Percentiles rank a stretch among this genome's conserved stretches.
These are phyloP conservation scores for Boletus vinaceobasis DNA, from an alignment of 768 basidiomycete genomes.

Conservation along the genomic window DNA sequence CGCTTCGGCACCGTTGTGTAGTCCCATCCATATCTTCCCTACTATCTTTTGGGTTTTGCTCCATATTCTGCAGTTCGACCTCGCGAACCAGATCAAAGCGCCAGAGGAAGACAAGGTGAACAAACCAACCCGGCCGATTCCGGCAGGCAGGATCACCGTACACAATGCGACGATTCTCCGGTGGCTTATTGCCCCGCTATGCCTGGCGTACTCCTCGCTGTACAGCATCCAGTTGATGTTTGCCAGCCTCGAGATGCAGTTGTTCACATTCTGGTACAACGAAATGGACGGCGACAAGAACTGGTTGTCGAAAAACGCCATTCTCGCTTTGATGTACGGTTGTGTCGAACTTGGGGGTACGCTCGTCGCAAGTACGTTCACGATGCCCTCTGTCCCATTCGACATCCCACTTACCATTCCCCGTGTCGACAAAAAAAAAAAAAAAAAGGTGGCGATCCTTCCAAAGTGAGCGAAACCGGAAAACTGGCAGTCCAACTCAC, in stretches of 20 bases:
- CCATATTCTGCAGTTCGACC: conserved; percentile 42
- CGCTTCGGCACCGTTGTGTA: conserved; percentile 32
- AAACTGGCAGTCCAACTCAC: conserved; percentile 35
- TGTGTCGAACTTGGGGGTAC: conserved; percentile 38
- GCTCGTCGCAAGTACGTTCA: conserved; percentile 33
- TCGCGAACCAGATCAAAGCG: conserved; percentile 43
- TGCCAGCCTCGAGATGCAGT: conserved; percentile 34
- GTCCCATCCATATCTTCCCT: conserved; percentile 18
- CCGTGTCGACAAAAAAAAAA: too few relatives aligned
- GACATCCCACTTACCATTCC: neutral
- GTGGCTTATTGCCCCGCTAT: conserved; percentile 34
- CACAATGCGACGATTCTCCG: conserved; percentile 34
- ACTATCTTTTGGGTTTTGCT: conserved; percentile 43
- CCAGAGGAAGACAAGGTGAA: conserved; percentile 43
- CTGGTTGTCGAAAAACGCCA: conserved; percentile 37
- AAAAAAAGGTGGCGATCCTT: conserved; percentile 21
- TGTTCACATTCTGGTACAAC: conserved; percentile 37
- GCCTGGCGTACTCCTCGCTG: conserved; percentile 32
- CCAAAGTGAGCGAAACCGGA: conserved; percentile 26
- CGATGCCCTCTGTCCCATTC: neutral
- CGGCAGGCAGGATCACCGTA: conserved; percentile 40
- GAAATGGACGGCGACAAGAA: conserved; percentile 37
- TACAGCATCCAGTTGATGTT: conserved; percentile 32
- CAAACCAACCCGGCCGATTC: conserved; percentile 45
- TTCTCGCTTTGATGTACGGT: conserved; percentile 39